A percentile compares a stretch with the other conserved stretches of the same genome.
phyloP scores from a whole-genome alignment of 2,329 filamentous ascomycete genomes.

The Xylariales sp. region DNA sequence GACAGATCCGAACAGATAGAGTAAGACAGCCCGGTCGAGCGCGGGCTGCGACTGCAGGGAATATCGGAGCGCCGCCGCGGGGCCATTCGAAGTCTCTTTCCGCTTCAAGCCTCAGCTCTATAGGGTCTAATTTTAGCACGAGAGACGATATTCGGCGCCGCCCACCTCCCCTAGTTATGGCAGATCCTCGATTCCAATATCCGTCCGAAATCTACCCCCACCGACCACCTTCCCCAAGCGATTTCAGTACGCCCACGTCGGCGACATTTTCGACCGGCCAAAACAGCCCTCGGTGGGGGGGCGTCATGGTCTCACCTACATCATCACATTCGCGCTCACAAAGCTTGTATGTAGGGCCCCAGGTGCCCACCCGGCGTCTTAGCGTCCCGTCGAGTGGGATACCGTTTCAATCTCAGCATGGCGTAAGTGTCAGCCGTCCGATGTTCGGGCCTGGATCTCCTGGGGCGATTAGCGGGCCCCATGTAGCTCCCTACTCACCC shows the following conservation, averaged over 20 bases:
- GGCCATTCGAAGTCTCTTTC: constrained; percentile 89
- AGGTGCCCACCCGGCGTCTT: constrained; percentile 77
- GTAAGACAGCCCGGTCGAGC: constrained; percentile 80
- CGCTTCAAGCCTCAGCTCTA: constrained; percentile 84
- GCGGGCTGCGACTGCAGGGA: constrained; percentile 81
- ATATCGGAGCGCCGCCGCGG: constrained; percentile 74
- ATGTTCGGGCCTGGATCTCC: constrained; percentile 63
- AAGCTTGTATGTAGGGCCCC: constrained; percentile 75
- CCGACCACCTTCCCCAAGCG: constrained; percentile 74
- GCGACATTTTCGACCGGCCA: constrained; percentile 82
- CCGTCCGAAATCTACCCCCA: constrained; percentile 74
- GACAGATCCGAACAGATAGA: constrained; percentile 89
- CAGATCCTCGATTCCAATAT: constrained; percentile 74
- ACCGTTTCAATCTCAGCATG: constrained; percentile 77
- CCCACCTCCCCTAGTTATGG: constrained; percentile 86
- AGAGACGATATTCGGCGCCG: constrained; percentile 75
- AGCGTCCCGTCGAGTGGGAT: constrained; percentile 83
- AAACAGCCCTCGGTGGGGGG: constrained; percentile 80
- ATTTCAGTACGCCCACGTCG: constrained; percentile 85
- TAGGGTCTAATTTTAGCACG: constrained; percentile 73
- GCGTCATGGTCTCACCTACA: constrained; percentile 77
- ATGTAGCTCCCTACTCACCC: constrained; percentile 65
- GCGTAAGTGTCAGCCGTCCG: constrained; percentile 65
- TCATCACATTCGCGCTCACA: constrained; percentile 75
- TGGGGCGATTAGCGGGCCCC: constrained; percentile 60